Base-by-base conservation (phyloP, 2,329 filamentous ascomycete species). In the Aspergillus sp. region DNA sequence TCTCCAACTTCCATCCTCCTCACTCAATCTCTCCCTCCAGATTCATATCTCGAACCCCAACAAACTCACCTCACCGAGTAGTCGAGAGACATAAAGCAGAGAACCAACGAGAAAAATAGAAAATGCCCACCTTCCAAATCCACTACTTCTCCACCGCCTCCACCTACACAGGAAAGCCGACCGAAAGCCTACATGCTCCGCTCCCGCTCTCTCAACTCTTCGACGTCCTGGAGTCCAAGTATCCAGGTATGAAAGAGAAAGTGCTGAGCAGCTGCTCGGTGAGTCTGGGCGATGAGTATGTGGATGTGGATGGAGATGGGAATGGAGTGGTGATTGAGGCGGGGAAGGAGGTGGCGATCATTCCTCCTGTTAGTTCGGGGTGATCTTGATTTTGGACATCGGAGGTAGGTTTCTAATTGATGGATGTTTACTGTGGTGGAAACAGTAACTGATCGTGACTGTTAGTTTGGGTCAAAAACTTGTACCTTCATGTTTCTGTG, bases 311-410 rank as follows among this genome's bases (percentile, higher is more conserved):
- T 20, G 61, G 39, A 7, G 67, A 61, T 24, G 63, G 56, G 11
- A 58, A 65, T 9, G 66, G 59, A 2, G 60, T 65, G 10, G 53
- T 76, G 32, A 78, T 81, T 58, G 53, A 64, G 47, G 55, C 62
- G 5, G 77, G 77, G 14, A 73, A 78, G 54, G 79, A 81, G 62
- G 77, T 81, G 56, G 79, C 75, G 16, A 71, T 81, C 60, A 80
- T 81, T 63, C 79, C 79, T 52, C 79, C 79, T 55, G 79, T 81
- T 57, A 81, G 78, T 67, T 80, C 78, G 56, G 78, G 78, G 24
- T 81, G 61, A 67, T 57, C 20, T 36, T 36, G 26, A 29, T 29
- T 2, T 29, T 29, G 22, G 22, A 24, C 6, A 29, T 29, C 1
- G 26, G 26, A 29, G 26, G 26, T 29, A 29, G 26, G 26, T 29